Base-by-base conservation (phyloP, 257 asterid species). In the Paulownia fortunei region DNA sequence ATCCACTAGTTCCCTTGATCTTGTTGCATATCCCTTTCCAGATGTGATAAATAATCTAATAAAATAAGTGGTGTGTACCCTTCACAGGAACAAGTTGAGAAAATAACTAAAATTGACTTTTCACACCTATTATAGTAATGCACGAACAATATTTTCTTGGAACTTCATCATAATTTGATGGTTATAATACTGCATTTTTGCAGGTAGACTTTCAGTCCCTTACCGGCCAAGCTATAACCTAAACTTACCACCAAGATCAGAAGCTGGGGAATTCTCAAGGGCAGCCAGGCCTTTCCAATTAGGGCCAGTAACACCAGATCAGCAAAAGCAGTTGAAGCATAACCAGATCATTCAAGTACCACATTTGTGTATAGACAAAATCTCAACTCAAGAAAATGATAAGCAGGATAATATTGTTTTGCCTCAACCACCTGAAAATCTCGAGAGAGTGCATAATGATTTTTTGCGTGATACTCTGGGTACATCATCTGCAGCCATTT, bases 281-380 rank as follows among this genome's bases (percentile, higher is more conserved):
- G 76, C 79, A 65, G 44, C 79, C 42, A 19, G 74, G 83, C 78
- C 82, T 79, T 77, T 78, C 64, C 80, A 60, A 66, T 74, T 78
- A 65, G 85, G 86, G 71, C 92, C 93, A 15, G 84, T 55, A 15
- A 89, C 98, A 58, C 96, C 96, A 67, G 89, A 85, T 70, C 84
- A 79, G 79, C 82, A 69, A 55, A 86, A 65, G 80, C 85, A 69
- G 66, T 58, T 67, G 41, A 74, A 73, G 49, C 75, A 71, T 70
- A 39, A 76, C 76, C 84, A 82, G 72, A 81, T 62, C 63, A 46
- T 62, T 64, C 83, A 72, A 77, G 67, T 69, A 18, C 86, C 82
- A 9, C 73, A 54, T 74, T 61, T 65, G 63, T 55, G 68, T 1
- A 69, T 58, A 47, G 82, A 80, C 47, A 82, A 82, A 62, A 69